Conservation (phyloP, 179 eudicot genomes). For the Beta macrorhiza region DNA sequence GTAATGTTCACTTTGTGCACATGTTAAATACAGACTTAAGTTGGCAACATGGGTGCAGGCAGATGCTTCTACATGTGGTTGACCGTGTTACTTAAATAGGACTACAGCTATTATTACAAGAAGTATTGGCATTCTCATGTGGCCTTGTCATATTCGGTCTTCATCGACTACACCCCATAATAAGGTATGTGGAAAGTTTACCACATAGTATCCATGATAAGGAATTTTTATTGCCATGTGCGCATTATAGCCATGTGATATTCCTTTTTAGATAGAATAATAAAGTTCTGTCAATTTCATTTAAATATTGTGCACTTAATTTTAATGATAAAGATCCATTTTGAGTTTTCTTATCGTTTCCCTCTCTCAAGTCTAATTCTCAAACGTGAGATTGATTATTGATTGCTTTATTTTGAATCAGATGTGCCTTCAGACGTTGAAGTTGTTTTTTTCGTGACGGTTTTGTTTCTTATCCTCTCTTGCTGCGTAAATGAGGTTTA, state of each 20-base stretch:
- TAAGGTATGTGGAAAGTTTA: not conserved
- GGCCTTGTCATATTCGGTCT: not conserved
- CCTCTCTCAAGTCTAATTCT: not conserved
- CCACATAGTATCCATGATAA: not conserved
- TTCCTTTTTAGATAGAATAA: not conserved
- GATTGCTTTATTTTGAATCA: not conserved
- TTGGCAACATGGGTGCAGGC: slow-evolving; percentile 9
- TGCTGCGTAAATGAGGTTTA: too few relatives aligned
- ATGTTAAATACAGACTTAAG: not conserved
- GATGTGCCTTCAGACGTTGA: not conserved
- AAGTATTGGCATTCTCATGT: not conserved
- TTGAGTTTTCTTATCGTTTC: not conserved
- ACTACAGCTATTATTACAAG: not conserved
- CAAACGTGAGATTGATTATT: not conserved
- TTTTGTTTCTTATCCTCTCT: not conserved
- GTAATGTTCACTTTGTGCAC: slow-evolving; percentile 17
- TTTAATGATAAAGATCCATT: not conserved
- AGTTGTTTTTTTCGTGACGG: not conserved
- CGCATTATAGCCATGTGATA: too few relatives aligned
- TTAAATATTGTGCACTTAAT: not conserved
- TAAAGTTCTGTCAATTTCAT: not conserved
- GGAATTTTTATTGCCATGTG: not conserved
- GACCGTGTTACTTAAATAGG: not conserved
- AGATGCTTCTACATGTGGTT: slow-evolving; percentile 2
- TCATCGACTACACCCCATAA: not conserved